Evolutionary conservation across 192 early-diverging fungal species (phyloP), one percentile per base, ranked within the genome.

Genomic region (Obelidium mucronatum): DNA sequence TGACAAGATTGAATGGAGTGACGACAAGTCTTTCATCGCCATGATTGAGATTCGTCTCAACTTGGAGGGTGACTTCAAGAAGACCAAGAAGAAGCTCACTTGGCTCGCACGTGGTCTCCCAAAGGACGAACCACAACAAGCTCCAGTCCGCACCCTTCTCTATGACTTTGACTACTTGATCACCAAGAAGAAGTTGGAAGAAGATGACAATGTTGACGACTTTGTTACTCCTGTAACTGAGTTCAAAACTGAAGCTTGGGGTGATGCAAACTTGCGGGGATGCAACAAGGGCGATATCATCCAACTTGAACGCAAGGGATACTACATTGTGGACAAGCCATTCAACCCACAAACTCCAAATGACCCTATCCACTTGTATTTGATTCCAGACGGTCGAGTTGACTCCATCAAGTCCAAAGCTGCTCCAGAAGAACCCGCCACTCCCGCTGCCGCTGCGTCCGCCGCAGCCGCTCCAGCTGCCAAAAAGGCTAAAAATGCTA

Each of bases 51-150:
- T 96, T 60, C 85, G 89, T 56, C 80, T 98, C 55, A 91, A 98
- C 79, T 88, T 97, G 67, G 93, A 91, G 39, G 96, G 96, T 64
- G 97, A 99, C 80, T 97, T 97, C 78, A 98, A 97, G 80, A 92
- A 94, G 80, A 99, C 98, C 65, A 96, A 98, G 87, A 97, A 96
- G 91, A 99, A 99, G 91, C 80, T 99, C 61, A 97, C 97, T 1
- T 99, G 98, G 98, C 90, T 99, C 72, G 80, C 84, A 17, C 78
- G 78, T 31, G 73, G 61, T 26, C 58, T 78, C 15, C 71, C 61
- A 22, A 82, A 85, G 39, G 84, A 86, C 61, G 78, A 81, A 34
- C 82, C 86, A 40, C 86, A 84, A 13, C 73, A 84, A 26, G 90
- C 92, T 67, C 83, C 92, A 2, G 87, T 91, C 4, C 84, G 90